These are phyloP conservation scores for Trichoderma asperelloides DNA, from an alignment of 495 filamentous ascomycete genomes.

Conservation along the genomic window DNA sequence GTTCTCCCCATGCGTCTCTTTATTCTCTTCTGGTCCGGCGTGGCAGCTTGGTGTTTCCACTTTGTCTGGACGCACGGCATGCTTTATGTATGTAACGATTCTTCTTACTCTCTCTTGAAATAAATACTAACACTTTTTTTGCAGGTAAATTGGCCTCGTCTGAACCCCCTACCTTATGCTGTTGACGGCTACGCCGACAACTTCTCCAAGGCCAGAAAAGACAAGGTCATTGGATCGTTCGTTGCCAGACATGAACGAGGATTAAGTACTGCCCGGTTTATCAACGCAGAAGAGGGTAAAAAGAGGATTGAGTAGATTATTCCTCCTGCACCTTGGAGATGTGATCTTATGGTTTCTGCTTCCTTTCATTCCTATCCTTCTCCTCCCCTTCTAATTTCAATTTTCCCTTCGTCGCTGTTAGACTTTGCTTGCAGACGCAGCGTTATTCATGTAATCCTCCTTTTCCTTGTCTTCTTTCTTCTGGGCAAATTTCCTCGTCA, in stretches of 20 bases:
- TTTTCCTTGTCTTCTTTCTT: neutral
- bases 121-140: conserved; percentile 9
- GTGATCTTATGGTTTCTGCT: neutral
- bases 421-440: conserved; percentile 8
- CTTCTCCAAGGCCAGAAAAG: conserved; percentile 62
- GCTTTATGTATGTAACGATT: conserved; percentile 62
- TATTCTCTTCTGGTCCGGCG: conserved; percentile 59
- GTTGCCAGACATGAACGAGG: conserved; percentile 68
- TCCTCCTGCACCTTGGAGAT: neutral
- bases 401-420: conserved; percentile 3
- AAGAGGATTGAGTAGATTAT: conserved; percentile 72
- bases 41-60: conserved; percentile 57
- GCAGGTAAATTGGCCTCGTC: conserved; percentile 94
- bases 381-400: neutral
- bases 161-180: conserved; percentile 77
- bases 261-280: conserved; percentile 65
- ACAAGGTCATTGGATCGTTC: conserved; percentile 63
- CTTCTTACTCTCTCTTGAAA: neutral
- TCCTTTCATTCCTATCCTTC: neutral
- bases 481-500: neutral
- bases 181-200: conserved; percentile 85
- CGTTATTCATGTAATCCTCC: neutral
- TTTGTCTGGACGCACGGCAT: conserved; percentile 80
- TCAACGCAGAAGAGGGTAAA: conserved; percentile 88
- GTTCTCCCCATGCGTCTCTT: conserved; percentile 74